These are phyloP conservation scores for Calonectria montana DNA, from an alignment of 2,329 filamentous ascomycete species.

Conservation along the genomic window DNA sequence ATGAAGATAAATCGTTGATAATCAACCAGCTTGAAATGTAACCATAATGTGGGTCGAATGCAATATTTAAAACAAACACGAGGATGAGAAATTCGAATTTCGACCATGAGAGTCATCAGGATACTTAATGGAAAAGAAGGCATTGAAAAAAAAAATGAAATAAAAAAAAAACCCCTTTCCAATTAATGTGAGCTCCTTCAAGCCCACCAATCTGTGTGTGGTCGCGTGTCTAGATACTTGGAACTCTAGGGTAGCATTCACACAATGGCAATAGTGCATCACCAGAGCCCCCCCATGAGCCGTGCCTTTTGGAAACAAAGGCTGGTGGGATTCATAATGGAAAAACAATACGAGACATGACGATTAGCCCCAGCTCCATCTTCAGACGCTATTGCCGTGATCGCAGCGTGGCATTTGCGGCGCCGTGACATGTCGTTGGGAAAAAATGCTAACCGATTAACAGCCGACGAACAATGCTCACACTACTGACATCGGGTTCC, in stretches of 20 bases:
- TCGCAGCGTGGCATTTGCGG: neutral
- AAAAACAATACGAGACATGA: neutral
- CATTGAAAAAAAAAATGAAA: too few species aligned
- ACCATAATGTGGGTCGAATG: too few species aligned
- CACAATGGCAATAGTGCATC: neutral
- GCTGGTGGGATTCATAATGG: neutral
- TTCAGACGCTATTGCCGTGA: neutral
- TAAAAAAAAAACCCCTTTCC: neutral
- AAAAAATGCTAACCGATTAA: constrained; percentile 38
- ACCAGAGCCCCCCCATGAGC: neutral
- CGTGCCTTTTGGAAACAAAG: neutral
- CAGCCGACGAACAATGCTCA: constrained; percentile 34
- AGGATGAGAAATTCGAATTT: too few species aligned
- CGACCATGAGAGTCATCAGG: too few species aligned
- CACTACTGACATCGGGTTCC: constrained; percentile 29
- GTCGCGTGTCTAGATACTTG: too few species aligned
- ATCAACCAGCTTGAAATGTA: too few species aligned
- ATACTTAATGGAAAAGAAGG: too few species aligned
- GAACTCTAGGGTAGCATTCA: neutral
- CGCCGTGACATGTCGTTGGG: constrained; percentile 28
- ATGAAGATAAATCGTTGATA: too few species aligned
- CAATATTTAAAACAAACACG: too few species aligned
- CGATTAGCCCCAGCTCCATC: neutral
- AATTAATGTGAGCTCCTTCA: neutral
- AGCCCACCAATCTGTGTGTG: too few species aligned